A percentile compares a stretch with the other conserved stretches of the same genome.
Conservation (phyloP, 306 rosid species). For the Quercus glauca region DNA sequence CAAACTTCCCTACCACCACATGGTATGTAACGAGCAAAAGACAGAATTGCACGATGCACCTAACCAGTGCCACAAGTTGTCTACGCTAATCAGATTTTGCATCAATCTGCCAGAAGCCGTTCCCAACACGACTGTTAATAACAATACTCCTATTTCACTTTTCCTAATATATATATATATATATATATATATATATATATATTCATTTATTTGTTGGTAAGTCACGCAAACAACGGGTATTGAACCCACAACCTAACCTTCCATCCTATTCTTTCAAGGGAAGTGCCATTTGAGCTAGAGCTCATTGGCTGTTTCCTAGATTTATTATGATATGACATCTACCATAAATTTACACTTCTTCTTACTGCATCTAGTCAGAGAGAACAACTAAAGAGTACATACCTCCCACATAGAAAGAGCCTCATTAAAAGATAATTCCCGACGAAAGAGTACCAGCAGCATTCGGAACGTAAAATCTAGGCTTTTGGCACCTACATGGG, state of each 20-base stretch:
- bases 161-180: not conserved
- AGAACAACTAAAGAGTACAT: conserved; percentile 27
- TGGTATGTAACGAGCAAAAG: not conserved
- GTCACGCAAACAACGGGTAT: too few species aligned
- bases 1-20: not conserved
- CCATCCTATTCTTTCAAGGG: too few species aligned
- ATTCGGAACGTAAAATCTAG: conserved; percentile 92
- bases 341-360: not conserved
- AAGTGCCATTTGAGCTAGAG: too few species aligned
- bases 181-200: too few species aligned
- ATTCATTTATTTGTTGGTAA: too few species aligned
- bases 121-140: not conserved
- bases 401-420: conserved; percentile 99
- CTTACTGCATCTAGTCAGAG: not conserved
- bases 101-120: not conserved
- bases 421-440: conserved; percentile 80
- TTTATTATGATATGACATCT: not conserved
- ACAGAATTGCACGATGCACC: not conserved
- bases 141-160: not conserved
- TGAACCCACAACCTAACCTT: too few species aligned
- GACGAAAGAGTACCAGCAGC: conserved; percentile 92
- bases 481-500: conserved; percentile 90
- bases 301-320: too few species aligned
- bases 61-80: not conserved
- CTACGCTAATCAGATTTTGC: not conserved